These are phyloP conservation scores for Mayamaea pseudoterrestris DNA, from an alignment of 108 stramenopile species.

Conservation along the genomic window DNA sequence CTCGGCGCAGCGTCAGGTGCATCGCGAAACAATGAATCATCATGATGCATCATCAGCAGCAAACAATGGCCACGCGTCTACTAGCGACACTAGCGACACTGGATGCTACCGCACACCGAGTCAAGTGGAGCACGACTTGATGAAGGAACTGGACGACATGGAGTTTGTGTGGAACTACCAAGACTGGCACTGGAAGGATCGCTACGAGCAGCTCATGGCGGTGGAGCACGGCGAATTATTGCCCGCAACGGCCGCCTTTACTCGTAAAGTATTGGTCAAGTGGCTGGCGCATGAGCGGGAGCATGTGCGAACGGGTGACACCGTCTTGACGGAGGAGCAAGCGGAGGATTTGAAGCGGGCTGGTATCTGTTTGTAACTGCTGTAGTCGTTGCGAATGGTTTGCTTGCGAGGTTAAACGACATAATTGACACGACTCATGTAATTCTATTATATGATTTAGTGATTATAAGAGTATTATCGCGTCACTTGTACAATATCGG, in stretches of 20 bases:
- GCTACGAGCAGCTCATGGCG: not conserved
- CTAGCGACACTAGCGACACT: no score
- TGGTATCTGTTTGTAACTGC: not conserved
- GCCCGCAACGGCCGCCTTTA: not conserved
- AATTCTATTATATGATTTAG: no score
- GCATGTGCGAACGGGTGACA: not conserved
- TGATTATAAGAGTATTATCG: no score
- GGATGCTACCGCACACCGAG: not conserved
- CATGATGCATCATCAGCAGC: no score
- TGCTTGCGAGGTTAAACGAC: no score
- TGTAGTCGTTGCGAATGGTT: no score
- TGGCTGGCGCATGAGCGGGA: not conserved
- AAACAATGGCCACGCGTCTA: not conserved
- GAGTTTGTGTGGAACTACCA: constrained; percentile 7
- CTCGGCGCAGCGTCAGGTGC: not conserved
- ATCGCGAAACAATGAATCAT: no score
- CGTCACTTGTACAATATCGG: no score
- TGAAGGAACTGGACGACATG: not conserved
- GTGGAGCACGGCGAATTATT: not conserved
- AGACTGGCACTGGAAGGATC: constrained; percentile 1
- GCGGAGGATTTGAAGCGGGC: not conserved
- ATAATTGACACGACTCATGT: no score
- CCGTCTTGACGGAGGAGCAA: not conserved
- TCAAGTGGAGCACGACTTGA: not conserved
- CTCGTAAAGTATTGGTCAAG: not conserved